Evolutionary conservation across 768 basidiomycete genomes (phyloP), one percentile per base, ranked within the genome.

Genomic region (Suillus decipiens): DNA sequence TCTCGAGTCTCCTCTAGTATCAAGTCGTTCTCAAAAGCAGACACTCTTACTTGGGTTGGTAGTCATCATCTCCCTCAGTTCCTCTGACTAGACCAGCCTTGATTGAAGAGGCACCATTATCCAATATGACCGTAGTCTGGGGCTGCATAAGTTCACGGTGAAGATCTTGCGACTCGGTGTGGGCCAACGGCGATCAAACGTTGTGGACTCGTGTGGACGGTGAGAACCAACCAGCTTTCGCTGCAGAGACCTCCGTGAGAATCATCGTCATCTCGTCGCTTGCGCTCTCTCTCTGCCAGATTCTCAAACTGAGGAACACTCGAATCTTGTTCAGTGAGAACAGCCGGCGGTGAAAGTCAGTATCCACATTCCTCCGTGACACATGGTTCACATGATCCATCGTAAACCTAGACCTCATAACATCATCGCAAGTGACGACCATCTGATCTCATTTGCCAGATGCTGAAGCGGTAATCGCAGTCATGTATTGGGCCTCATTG

Each of bases 71-170:
- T 51, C 69, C 71, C 63, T 71, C 65, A 15, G 68, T 67, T 39
- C 69, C 74, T 54, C 71, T 75, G 48, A 79, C 80, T 31, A 87
- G 63, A 1, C 93, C 91, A 34, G 84, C 84, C 72, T 97, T 98
- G 74, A 96, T 88, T 5, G 85, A 85, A 41, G 84, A 86, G 11
- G 87, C 95, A 45, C 95, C 95, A 72, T 96, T 98, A 74, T 98
- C 95, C 51, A 96, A 80, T 15, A 96, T 80, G 61, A 95, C 77
- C 33, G 88, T 79, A 14, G 78, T 71, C 24, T 19, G 56, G 19
- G 56, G 39, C 24, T 41, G 56, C 56, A 41, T 57, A 0, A 31
- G 24, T 4, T 19, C 17, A 57, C 22, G 54, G 15, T 14, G 54
- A 56, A 56, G 22, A 24, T 39, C 36, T 14, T 55, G 54, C 36